Percentiles rank a stretch among this genome's conserved stretches.
These are phyloP conservation scores for Penicillium malachiteum DNA, from an alignment of 495 filamentous ascomycete species.

Conservation along the genomic window DNA sequence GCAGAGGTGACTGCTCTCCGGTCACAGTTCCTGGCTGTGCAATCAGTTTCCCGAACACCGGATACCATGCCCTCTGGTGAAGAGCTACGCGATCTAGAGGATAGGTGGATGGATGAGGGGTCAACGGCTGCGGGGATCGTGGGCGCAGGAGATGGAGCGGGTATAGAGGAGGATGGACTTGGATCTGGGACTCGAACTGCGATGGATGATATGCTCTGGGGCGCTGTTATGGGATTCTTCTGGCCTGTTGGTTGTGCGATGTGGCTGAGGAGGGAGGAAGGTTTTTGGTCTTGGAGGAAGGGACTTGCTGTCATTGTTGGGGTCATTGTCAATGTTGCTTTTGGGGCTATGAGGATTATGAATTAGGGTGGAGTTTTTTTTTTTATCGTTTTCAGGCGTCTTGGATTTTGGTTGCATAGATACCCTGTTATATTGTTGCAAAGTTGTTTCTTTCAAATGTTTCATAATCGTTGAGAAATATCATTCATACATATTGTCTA, in stretches of 20 bases:
- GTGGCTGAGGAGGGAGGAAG: slow-evolving; percentile 85
- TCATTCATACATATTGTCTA: no score
- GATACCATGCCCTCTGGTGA: slow-evolving; percentile 76
- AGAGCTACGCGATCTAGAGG: slow-evolving; percentile 68
- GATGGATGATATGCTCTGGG: slow-evolving; percentile 84
- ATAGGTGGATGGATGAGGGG: slow-evolving; percentile 87
- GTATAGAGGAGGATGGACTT: slow-evolving; percentile 51
- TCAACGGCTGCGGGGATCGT: slow-evolving; percentile 42
- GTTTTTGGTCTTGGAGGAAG: slow-evolving; percentile 79
- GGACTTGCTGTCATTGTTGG: slow-evolving; percentile 82
- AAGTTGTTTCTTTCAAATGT: neutral
- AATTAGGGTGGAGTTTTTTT: slow-evolving; percentile 19
- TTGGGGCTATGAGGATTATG: slow-evolving; percentile 64
- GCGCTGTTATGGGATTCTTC: slow-evolving; percentile 87
- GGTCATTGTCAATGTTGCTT: slow-evolving; percentile 68
- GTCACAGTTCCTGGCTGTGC: slow-evolving; percentile 79
- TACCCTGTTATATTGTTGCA: neutral
- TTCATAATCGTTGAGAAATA: neutral
- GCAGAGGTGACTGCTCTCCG: slow-evolving; percentile 79
- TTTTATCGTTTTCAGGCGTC: neutral
- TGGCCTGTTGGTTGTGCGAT: slow-evolving; percentile 85
- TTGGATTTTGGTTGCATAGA: neutral
- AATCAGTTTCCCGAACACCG: slow-evolving; percentile 72
- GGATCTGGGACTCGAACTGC: slow-evolving; percentile 45
- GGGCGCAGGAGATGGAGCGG: slow-evolving; percentile 35